Percentiles rank a stretch among this genome's conserved stretches.
phyloP scores from a whole-genome alignment of 2,329 filamentous ascomycete genomes.

The Pseudogymnoascus sp. region DNA sequence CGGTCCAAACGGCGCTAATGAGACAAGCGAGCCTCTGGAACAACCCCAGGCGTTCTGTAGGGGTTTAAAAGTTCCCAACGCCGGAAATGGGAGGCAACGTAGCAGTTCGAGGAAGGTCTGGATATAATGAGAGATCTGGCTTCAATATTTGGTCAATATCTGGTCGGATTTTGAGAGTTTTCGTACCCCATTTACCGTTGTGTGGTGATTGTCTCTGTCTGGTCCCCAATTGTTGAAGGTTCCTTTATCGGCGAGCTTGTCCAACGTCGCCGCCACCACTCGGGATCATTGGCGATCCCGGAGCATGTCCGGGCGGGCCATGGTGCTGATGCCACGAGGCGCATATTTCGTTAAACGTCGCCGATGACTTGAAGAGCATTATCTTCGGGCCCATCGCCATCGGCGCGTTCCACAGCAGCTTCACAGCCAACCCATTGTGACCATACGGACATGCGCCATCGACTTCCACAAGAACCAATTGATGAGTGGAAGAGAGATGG shows the following conservation, averaged over 20 bases:
- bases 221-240: neutral
- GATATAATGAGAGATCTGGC: neutral
- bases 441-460: neutral
- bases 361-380: neutral
- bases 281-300: slow-evolving; percentile 1
- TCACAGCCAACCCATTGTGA: neutral
- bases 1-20: slow-evolving; percentile 1
- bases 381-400: neutral
- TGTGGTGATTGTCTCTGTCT: neutral
- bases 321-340: neutral
- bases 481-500: neutral
- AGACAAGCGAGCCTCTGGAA: slow-evolving; percentile 7
- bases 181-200: neutral
- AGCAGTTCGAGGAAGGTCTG: neutral
- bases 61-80: slow-evolving; percentile 2
- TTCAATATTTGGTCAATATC: neutral
- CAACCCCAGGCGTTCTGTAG: slow-evolving; percentile 4
- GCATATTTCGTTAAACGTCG: neutral
- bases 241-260: neutral
- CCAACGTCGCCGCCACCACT: slow-evolving; percentile 1
- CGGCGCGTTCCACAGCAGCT: neutral
- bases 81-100: neutral
- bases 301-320: neutral
- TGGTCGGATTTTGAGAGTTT: neutral
- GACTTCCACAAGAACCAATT: neutral